These are phyloP conservation scores for Bipolaris gigantea DNA, from an alignment of 2,329 filamentous ascomycete species.

Conservation along the genomic window DNA sequence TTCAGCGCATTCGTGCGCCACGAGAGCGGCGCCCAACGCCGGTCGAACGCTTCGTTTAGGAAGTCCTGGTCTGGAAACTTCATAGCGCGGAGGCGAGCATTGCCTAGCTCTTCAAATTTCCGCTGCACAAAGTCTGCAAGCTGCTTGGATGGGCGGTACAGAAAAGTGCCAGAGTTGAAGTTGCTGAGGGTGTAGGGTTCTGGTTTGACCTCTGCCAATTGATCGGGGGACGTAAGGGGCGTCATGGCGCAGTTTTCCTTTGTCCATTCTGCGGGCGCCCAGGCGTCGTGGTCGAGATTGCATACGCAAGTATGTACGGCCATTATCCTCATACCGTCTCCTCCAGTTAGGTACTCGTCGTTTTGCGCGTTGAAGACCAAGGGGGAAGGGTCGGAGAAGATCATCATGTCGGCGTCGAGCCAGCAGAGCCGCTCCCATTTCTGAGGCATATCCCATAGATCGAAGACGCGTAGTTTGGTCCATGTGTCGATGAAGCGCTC, in stretches of 20 bases:
- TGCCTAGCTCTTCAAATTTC: constrained; percentile 46
- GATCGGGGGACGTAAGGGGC: constrained; percentile 37
- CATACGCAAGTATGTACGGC: constrained; percentile 58
- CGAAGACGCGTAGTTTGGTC: constrained; percentile 59
- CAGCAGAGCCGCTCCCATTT: constrained; percentile 50
- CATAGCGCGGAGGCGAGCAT: constrained; percentile 45
- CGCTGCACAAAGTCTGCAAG: constrained; percentile 47
- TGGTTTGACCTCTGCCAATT: constrained; percentile 40
- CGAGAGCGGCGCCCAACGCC: constrained; percentile 49
- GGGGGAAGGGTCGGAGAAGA: constrained; percentile 47
- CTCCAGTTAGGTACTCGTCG: constrained; percentile 30
- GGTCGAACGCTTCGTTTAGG: constrained; percentile 52
- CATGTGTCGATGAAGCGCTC: constrained; percentile 58
- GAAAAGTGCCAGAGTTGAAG: constrained; percentile 57
- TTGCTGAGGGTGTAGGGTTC: constrained; percentile 47
- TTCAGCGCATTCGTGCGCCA: constrained; percentile 60
- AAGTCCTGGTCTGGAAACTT: constrained; percentile 60
- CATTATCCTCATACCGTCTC: constrained; percentile 44
- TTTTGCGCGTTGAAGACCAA: constrained; percentile 49
- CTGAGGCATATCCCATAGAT: constrained; percentile 37
- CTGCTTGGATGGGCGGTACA: constrained; percentile 50
- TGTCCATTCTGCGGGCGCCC: constrained; percentile 55
- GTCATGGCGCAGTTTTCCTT: constrained; percentile 55
- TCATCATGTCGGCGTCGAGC: constrained; percentile 57
- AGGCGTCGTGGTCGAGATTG: constrained; percentile 54